These are phyloP conservation scores for Nephelium lappaceum DNA, from an alignment of 345 rosid genomes.

Conservation along the genomic window DNA sequence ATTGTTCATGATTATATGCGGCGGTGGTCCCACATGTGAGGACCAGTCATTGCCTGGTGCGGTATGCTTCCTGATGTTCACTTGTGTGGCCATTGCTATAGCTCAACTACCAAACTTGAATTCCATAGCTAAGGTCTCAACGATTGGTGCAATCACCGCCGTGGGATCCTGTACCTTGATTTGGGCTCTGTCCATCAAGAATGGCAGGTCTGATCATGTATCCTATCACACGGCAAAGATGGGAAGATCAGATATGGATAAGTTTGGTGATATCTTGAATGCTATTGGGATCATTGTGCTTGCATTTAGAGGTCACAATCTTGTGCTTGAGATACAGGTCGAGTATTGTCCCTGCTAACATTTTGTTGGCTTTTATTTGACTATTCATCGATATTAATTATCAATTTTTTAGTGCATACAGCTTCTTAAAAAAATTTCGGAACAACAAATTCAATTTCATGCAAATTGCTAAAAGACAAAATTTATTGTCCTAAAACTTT, in stretches of 20 bases:
- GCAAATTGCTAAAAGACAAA: too few species aligned
- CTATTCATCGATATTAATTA: too few species aligned
- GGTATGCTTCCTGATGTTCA: constrained; percentile 52
- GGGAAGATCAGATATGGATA: constrained; percentile 22
- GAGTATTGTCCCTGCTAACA: not conserved
- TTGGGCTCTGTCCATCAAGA: constrained; percentile 39
- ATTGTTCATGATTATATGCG: constrained; percentile 29
- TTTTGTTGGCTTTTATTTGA: not conserved
- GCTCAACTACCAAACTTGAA: constrained; percentile 53
- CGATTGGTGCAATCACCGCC: constrained; percentile 41
- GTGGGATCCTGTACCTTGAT: constrained; percentile 37
- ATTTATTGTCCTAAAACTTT: too few species aligned
- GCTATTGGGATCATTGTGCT: constrained; percentile 52
- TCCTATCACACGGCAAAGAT: constrained; percentile 18
- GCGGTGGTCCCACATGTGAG: constrained; percentile 10
- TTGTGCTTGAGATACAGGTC: constrained; percentile 69
- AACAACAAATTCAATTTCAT: too few species aligned
- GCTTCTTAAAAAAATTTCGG: too few species aligned
- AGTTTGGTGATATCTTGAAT: constrained; percentile 27
- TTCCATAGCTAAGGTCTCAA: constrained; percentile 44
- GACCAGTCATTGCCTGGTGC: constrained; percentile 30
- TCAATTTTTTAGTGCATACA: too few species aligned
- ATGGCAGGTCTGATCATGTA: constrained; percentile 26
- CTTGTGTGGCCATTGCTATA: constrained; percentile 38
- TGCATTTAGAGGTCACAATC: constrained; percentile 60